Conservation (phyloP, 257 asterid genomes). For the Nicotiana tomentosiformis region DNA sequence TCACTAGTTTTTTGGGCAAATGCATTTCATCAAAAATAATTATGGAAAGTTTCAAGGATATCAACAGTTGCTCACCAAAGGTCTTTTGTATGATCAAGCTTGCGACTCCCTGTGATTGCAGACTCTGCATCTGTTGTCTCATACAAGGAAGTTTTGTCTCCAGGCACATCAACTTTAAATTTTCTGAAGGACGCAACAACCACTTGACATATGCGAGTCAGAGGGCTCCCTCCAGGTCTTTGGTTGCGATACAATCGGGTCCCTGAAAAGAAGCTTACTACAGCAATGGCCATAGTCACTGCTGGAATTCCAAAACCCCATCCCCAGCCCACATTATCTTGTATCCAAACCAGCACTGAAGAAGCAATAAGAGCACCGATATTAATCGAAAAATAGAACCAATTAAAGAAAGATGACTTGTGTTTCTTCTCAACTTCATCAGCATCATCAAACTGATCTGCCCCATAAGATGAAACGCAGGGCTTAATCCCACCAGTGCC, state of each 20-base stretch:
- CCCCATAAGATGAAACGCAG: conserved; percentile 72
- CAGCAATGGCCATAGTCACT: conserved; percentile 53
- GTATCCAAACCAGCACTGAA: conserved; percentile 53
- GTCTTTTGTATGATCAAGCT: conserved; percentile 45
- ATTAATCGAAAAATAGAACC: conserved; percentile 64
- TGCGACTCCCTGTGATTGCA: conserved; percentile 50
- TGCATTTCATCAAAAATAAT: background rate
- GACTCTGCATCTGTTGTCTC: conserved; percentile 46
- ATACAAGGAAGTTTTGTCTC: conserved; percentile 34
- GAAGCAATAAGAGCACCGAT: conserved; percentile 55
- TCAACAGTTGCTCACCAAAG: conserved; percentile 27
- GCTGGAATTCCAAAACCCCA: conserved; percentile 78
- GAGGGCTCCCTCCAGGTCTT: conserved; percentile 73
- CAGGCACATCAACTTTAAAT: conserved; percentile 33
- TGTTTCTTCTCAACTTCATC: conserved; percentile 55
- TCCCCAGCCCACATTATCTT: conserved; percentile 58
- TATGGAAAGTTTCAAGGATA: background rate
- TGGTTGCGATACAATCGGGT: conserved; percentile 57
- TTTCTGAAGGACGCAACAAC: conserved; percentile 58
- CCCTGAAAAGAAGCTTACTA: conserved; percentile 53
- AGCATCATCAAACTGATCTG: conserved; percentile 67
- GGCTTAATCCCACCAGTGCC: conserved; percentile 81
- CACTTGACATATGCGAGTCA: conserved; percentile 58
- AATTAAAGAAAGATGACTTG: conserved; percentile 57
- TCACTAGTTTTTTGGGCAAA: background rate